Percentiles rank a stretch among this genome's conserved stretches.
Evolutionary conservation across 371 early-diverging fungal genomes (phyloP).

Genomic region (Syncephalastrum racemosum): DNA sequence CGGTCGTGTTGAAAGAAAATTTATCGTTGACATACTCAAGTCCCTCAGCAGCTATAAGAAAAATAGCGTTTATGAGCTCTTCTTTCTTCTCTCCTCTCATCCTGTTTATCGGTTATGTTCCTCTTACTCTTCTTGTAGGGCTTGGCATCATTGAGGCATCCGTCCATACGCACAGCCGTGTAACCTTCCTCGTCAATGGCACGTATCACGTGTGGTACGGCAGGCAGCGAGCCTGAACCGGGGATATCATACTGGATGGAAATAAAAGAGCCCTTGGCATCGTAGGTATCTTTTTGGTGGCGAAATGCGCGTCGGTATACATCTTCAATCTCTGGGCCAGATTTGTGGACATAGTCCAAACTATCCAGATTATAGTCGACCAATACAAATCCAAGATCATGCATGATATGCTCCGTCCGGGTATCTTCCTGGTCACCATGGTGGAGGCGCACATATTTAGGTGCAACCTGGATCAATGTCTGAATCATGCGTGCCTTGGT

Average conservation of each 20-base stretch:
- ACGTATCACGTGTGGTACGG: slow-evolving; percentile 33
- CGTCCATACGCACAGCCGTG: slow-evolving; percentile 41
- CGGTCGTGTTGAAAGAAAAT: slow-evolving; percentile 27
- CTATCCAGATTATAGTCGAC: slow-evolving; percentile 37
- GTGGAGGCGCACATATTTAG: slow-evolving; percentile 33
- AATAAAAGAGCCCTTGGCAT: slow-evolving; percentile 36
- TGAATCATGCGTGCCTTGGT: slow-evolving; percentile 26
- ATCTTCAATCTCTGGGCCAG: slow-evolving; percentile 26
- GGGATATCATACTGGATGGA: slow-evolving; percentile 36
- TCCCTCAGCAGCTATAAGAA: slow-evolving; percentile 5
- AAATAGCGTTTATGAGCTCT: neutral
- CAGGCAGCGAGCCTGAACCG: slow-evolving; percentile 26
- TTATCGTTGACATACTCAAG: slow-evolving; percentile 21
- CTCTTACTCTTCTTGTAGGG: slow-evolving; percentile 30
- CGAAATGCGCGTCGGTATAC: slow-evolving; percentile 28
- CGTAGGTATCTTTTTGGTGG: slow-evolving; percentile 36
- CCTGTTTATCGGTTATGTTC: too few species aligned
- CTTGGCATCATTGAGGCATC: slow-evolving; percentile 35
- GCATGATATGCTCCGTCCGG: slow-evolving; percentile 20
- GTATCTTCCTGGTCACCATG: slow-evolving; percentile 27
- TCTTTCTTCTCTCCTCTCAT: too few species aligned
- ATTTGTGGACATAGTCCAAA: slow-evolving; percentile 30
- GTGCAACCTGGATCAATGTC: slow-evolving; percentile 27
- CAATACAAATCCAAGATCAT: slow-evolving; percentile 27
- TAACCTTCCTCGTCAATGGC: slow-evolving; percentile 34